Percentiles rank a stretch among this genome's conserved stretches.
Conservation (phyloP, 1,284 basidiomycete species). For the Uromyces viciae-fabae region DNA sequence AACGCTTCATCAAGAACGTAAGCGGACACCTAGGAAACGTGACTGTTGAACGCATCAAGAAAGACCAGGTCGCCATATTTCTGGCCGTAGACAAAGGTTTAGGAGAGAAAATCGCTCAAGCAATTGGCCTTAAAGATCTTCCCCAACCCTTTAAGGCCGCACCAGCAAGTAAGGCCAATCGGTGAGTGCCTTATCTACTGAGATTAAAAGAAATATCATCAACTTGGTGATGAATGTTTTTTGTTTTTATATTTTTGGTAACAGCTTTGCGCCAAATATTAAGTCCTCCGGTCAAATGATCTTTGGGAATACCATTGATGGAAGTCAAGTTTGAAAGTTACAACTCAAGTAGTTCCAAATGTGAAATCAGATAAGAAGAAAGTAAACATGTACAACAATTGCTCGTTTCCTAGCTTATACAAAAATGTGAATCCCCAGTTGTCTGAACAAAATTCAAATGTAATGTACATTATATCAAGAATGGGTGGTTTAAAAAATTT, state of each 20-base stretch:
- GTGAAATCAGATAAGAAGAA: too few relatives aligned
- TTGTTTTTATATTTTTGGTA: not conserved
- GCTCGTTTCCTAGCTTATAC: too few relatives aligned
- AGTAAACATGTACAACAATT: too few relatives aligned
- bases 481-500: too few relatives aligned
- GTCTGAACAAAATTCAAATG: too few relatives aligned
- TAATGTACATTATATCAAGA: too few relatives aligned
- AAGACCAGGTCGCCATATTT: constrained; percentile 68
- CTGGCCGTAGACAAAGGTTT: constrained; percentile 70
- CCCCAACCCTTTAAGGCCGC: constrained; percentile 66
- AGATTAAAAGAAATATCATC: too few relatives aligned
- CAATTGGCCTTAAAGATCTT: constrained; percentile 61
- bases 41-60: constrained; percentile 51
- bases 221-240: too few relatives aligned
- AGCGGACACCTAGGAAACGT: constrained; percentile 68
- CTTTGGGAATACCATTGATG: constrained; percentile 26
- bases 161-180: constrained; percentile 56
- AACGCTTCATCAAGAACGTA: constrained; percentile 72
- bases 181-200: too few relatives aligned
- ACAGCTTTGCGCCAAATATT: constrained; percentile 37
- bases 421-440: too few relatives aligned
- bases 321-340: not conserved
- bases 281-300: constrained; percentile 27
- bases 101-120: constrained; percentile 69
- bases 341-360: not conserved